These are phyloP conservation scores for Pleurozium schreberi DNA, from an alignment of 225 moss, liverwort and hornwort genomes.

Conservation along the genomic window DNA sequence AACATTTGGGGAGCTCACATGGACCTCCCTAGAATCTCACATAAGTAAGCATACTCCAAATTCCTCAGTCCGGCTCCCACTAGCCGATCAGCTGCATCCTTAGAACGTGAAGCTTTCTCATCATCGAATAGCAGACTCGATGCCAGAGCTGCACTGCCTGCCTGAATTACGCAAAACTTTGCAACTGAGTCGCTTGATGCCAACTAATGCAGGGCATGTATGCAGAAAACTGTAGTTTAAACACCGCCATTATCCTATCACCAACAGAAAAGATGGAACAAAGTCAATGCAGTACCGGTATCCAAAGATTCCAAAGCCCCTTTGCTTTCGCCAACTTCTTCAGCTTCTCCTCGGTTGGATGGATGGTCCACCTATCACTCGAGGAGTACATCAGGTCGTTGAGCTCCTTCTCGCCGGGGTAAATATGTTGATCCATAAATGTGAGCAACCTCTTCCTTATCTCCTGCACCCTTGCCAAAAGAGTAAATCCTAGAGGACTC, in stretches of 20 bases:
- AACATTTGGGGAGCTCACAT: conserved; percentile 91
- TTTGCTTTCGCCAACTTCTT: conserved; percentile 72
- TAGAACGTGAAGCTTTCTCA: conserved; percentile 21
- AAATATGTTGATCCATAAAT: conserved; percentile 75
- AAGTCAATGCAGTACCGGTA: conserved; percentile 51
- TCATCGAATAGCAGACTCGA: conserved; percentile 56
- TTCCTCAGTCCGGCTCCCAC: conserved; percentile 95
- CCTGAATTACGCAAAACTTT: conserved; percentile 30
- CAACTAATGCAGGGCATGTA: neutral
- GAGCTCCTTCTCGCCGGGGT: conserved; percentile 75
- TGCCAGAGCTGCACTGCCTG: conserved; percentile 87
- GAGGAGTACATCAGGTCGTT: conserved; percentile 63
- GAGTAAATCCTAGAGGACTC: conserved; percentile 43
- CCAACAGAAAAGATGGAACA: neutral
- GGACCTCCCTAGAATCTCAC: conserved; percentile 85
- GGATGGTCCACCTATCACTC: conserved; percentile 76
- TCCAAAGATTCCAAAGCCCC: conserved; percentile 99
- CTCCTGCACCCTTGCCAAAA: conserved; percentile 65
- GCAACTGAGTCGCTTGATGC: neutral
- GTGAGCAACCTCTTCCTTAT: conserved; percentile 47
- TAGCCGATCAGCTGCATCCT: conserved; percentile 44
- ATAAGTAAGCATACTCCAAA: conserved; percentile 91
- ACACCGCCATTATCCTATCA: neutral
- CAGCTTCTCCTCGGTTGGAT: conserved; percentile 83
- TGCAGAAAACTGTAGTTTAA: neutral